Percentiles rank a stretch among this genome's conserved stretches.
phyloP scores from a whole-genome alignment of 306 rosid species.

The Dryas octopetala region DNA sequence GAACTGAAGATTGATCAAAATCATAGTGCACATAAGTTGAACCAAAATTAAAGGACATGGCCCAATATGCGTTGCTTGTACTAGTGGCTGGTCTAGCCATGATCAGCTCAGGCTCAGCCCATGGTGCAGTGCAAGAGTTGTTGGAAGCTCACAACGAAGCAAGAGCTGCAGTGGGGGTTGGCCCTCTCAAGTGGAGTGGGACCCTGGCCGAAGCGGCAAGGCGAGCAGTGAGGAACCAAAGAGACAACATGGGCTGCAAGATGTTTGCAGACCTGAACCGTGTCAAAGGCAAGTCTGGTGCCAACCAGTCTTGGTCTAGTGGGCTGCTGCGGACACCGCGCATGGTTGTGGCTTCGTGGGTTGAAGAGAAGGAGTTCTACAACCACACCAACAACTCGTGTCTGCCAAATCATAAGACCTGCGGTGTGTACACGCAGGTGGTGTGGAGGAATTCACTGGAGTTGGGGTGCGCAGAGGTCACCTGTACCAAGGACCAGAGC shows the following conservation, averaged over 20 bases:
- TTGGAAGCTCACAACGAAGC: constrained; percentile 64
- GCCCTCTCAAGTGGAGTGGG: constrained; percentile 55
- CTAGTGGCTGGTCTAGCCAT: neutral
- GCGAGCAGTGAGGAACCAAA: constrained; percentile 43
- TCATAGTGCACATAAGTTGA: no score
- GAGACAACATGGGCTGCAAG: constrained; percentile 40
- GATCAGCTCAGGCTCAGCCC: no score
- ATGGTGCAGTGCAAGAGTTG: constrained; percentile 35
- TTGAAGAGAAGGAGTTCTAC: constrained; percentile 54
- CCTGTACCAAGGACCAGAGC: constrained; percentile 41
- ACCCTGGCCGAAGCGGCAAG: constrained; percentile 44
- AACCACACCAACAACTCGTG: constrained; percentile 49
- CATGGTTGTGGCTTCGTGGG: constrained; percentile 59
- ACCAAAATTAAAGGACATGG: no score
- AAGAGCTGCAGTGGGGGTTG: constrained; percentile 61
- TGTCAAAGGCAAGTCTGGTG: neutral
- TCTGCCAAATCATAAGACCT: constrained; percentile 23
- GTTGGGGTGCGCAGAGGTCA: constrained; percentile 59
- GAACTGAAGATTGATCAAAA: no score
- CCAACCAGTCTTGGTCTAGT: no score
- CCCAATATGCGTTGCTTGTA: no score
- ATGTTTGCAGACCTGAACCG: constrained; percentile 42
- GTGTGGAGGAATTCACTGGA: constrained; percentile 62
- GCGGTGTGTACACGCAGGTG: constrained; percentile 69
- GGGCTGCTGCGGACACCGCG: constrained; percentile 20